phyloP scores from a whole-genome alignment of 1,284 basidiomycete species.

The Ganoderma boninense region DNA sequence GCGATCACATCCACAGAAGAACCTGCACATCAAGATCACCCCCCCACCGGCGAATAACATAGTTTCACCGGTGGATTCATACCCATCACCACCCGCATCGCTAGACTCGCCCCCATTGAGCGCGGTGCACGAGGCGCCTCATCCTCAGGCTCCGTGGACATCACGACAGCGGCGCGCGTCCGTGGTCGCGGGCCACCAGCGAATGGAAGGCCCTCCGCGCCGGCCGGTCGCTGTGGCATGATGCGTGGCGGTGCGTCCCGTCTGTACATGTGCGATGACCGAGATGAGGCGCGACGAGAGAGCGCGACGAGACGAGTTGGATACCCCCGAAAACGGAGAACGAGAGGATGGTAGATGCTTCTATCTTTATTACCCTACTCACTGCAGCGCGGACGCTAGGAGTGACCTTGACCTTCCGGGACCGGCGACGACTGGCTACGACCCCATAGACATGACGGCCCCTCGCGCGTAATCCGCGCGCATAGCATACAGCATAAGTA shows the following conservation, averaged over 20 bases:
- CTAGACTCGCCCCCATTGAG: conserved; percentile 68
- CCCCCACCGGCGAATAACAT: conserved; percentile 33
- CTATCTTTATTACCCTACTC: conserved; percentile 24
- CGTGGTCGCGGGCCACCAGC: conserved; percentile 33
- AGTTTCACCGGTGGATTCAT: conserved; percentile 59
- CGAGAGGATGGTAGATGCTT: conserved; percentile 21
- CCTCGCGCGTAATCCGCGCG: background rate
- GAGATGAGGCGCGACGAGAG: conserved; percentile 3
- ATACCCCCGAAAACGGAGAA: conserved; percentile 16
- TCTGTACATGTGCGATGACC: conserved; percentile 1
- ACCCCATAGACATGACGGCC: conserved; percentile 7
- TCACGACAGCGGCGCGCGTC: conserved; percentile 31
- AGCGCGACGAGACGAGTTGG: background rate
- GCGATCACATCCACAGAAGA: conserved; percentile 38
- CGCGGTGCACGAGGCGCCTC: conserved; percentile 24
- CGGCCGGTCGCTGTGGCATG: conserved; percentile 25
- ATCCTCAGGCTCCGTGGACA: conserved; percentile 24
- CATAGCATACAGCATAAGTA: background rate
- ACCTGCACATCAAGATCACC: conserved; percentile 46
- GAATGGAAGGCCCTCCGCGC: conserved; percentile 20
- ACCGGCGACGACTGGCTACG: conserved; percentile 21
- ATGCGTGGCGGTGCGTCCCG: background rate
- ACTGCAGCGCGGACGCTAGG: conserved; percentile 18
- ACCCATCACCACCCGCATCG: conserved; percentile 81
- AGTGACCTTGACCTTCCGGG: conserved; percentile 3